A percentile compares a stretch with the other conserved stretches of the same genome.
phyloP scores from a whole-genome alignment of 306 rosid genomes.

The Medicago ruthenica region DNA sequence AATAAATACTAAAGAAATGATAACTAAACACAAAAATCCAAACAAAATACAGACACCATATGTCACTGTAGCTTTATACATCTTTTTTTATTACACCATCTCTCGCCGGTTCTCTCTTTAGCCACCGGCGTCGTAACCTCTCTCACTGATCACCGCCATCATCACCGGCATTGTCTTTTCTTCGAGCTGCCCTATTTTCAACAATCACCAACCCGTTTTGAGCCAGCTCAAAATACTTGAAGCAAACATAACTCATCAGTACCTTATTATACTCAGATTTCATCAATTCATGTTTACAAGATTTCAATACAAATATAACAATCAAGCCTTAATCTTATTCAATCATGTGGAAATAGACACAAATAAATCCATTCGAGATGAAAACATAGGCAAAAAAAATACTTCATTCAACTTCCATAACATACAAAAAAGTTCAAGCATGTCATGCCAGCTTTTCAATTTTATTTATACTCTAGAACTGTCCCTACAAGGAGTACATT shows the following conservation, averaged over 20 bases:
- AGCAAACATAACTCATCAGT: not conserved
- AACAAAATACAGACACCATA: too few relatives aligned
- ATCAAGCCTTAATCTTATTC: not conserved
- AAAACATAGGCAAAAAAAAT: slow-evolving; percentile 6
- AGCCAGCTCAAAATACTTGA: too few relatives aligned
- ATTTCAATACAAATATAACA: slow-evolving; percentile 17
- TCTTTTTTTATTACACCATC: too few relatives aligned
- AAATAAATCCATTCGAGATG: slow-evolving; percentile 21
- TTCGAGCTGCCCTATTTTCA: too few relatives aligned
- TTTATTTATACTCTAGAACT: slow-evolving; percentile 35
- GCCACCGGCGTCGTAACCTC: too few relatives aligned
- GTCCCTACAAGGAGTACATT: slow-evolving; percentile 17
- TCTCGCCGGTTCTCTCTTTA: too few relatives aligned
- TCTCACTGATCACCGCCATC: too few relatives aligned
- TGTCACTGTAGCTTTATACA: too few relatives aligned
- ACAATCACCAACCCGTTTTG: too few relatives aligned
- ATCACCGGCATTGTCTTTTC: too few relatives aligned
- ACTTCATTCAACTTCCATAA: slow-evolving; percentile 14
- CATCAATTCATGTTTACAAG: not conserved
- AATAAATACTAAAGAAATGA: too few relatives aligned
- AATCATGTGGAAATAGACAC: not conserved
- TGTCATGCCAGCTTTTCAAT: slow-evolving; percentile 18
- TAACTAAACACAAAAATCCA: too few relatives aligned
- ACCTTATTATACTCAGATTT: not conserved
- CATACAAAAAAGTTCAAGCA: slow-evolving; percentile 24